Percentiles rank a stretch among this genome's conserved stretches.
Evolutionary conservation across 2,329 filamentous ascomycete species (phyloP).

Genomic region (Macrophomina phaseolina): DNA sequence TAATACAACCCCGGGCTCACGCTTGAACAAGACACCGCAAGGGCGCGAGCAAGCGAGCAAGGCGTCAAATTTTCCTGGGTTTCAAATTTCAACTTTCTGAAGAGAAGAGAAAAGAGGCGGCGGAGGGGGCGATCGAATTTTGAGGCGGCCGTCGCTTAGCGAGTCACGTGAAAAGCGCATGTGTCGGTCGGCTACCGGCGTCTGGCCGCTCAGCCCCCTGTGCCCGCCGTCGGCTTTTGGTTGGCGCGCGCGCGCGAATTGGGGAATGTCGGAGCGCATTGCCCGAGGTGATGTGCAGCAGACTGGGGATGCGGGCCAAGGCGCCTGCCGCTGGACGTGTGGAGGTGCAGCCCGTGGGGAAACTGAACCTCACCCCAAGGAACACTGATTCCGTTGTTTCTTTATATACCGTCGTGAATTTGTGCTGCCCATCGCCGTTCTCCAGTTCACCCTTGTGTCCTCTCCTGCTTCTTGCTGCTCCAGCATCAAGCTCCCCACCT

Average conservation of each 20-base stretch:
- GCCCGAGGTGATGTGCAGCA: constrained; percentile 10
- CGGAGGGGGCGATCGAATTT: constrained; percentile 18
- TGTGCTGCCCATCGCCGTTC: background rate
- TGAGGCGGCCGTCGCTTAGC: constrained; percentile 18
- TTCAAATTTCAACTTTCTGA: constrained; percentile 59
- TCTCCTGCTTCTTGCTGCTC: background rate
- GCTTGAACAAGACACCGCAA: constrained; percentile 28
- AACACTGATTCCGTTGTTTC: constrained; percentile 20
- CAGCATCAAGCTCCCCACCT: background rate
- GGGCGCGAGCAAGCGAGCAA: constrained; percentile 28
- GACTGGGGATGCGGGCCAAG: constrained; percentile 12
- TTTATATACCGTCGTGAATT: background rate
- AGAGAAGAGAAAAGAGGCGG: constrained; percentile 46
- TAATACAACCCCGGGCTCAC: constrained; percentile 59
- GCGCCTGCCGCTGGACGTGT: constrained; percentile 6
- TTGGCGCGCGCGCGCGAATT: constrained; percentile 1
- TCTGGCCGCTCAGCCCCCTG: background rate
- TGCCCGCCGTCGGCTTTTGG: constrained; percentile 23
- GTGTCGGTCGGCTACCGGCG: background rate
- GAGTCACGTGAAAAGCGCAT: background rate
- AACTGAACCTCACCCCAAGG: constrained; percentile 5
- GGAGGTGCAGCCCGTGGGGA: constrained; percentile 25
- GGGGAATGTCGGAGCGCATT: constrained; percentile 17
- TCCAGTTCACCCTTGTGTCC: background rate
- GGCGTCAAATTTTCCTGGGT: constrained; percentile 49